phyloP scores from a whole-genome alignment of 805 yeast genomes.

The Kuraishia hungarica region DNA sequence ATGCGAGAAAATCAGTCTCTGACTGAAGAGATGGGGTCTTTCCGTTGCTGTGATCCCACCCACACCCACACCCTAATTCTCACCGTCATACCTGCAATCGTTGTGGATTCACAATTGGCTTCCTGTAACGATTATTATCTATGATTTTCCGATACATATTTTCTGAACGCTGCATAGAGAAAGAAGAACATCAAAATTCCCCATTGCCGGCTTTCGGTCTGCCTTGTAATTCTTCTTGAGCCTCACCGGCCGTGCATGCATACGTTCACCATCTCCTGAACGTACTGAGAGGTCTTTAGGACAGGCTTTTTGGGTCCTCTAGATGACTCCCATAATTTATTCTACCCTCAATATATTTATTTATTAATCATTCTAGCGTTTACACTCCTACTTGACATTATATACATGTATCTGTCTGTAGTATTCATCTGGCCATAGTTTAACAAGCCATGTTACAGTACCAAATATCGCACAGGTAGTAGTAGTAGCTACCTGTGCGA shows the following conservation, averaged over 20 bases:
- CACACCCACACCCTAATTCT: neutral
- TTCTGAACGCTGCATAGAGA: neutral
- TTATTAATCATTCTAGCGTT: no score
- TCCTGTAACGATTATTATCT: neutral
- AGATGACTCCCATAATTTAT: no score
- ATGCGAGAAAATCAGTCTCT: slow-evolving; percentile 28
- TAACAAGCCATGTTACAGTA: no score
- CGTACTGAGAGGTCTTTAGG: neutral
- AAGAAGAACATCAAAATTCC: neutral
- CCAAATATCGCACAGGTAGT: neutral
- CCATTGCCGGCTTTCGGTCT: neutral
- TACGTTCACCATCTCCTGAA: neutral
- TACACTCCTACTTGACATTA: no score
- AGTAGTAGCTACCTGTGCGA: no score
- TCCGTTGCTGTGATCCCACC: neutral
- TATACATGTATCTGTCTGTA: no score
- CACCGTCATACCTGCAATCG: neutral
- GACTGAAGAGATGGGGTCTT: neutral
- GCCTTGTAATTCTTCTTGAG: neutral
- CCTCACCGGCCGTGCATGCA: neutral
- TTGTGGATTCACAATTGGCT: neutral
- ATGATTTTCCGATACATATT: no score
- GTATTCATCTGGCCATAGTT: no score
- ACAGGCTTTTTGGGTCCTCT: no score
- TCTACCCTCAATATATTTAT: neutral